Evolutionary conservation across 108 stramenopile species (phyloP).

Genomic region (Phaeodactylum tricornutum): DNA sequence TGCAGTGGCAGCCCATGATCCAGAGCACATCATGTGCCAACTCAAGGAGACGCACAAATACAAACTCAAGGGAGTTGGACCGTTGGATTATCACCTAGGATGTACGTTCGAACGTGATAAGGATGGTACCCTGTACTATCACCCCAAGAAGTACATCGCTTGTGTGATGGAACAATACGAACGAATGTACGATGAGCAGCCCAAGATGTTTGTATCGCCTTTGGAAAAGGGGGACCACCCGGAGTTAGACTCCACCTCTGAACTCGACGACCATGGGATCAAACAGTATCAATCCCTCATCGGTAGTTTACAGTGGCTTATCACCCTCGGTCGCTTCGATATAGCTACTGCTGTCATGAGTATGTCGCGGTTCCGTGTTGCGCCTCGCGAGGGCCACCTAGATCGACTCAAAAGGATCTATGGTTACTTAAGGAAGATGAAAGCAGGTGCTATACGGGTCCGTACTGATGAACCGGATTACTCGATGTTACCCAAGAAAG

Average conservation of each 20-base stretch:
- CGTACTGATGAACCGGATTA: neutral
- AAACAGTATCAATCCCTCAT: constrained; percentile 14
- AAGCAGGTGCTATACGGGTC: constrained; percentile 6
- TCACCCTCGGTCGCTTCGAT: constrained; percentile 12
- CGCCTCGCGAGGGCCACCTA: constrained; percentile 18
- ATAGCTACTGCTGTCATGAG: constrained; percentile 5
- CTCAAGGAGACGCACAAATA: neutral
- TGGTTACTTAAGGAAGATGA: constrained; percentile 16
- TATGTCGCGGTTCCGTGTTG: constrained; percentile 6
- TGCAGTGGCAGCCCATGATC: constrained; percentile 9
- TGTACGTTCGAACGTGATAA: neutral
- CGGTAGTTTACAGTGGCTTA: constrained; percentile 15
- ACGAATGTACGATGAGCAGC: constrained; percentile 15
- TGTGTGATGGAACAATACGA: constrained; percentile 6
- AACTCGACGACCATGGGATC: constrained; percentile 1
- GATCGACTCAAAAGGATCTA: constrained; percentile 15
- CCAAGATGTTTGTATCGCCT: constrained; percentile 7
- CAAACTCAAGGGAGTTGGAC: constrained; percentile 4
- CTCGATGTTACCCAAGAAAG: neutral
- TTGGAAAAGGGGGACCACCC: constrained; percentile 17
- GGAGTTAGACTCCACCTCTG: constrained; percentile 7
- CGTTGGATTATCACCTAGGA: constrained; percentile 5
- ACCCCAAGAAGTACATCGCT: neutral
- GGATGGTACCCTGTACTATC: constrained; percentile 3
- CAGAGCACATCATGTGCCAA: constrained; percentile 1